Conservation (phyloP, 768 basidiomycete genomes). For the Punctularia strigosozonata region DNA sequence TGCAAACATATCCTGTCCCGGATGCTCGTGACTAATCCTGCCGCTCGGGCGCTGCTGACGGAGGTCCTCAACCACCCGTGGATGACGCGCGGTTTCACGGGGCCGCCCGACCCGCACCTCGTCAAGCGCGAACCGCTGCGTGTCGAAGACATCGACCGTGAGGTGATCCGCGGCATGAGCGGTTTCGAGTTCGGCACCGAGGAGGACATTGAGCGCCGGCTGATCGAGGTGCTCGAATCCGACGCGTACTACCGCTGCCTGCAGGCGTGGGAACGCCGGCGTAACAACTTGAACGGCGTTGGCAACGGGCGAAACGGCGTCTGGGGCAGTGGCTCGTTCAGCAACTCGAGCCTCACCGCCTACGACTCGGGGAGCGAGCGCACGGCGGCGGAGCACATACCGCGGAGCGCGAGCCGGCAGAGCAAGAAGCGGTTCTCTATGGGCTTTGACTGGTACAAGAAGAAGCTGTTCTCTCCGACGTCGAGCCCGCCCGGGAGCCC, state of each 20-base stretch:
- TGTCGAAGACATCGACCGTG: conserved; percentile 72
- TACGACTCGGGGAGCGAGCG: conserved; percentile 29
- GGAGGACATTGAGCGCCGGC: conserved; percentile 70
- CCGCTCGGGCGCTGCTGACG: conserved; percentile 63
- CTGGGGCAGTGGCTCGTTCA: conserved; percentile 49
- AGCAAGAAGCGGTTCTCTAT: conserved; percentile 82
- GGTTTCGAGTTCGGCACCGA: conserved; percentile 94
- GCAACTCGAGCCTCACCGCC: conserved; percentile 60
- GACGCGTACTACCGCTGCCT: conserved; percentile 69
- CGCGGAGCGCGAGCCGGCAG: conserved; percentile 36
- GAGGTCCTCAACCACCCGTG: conserved; percentile 87
- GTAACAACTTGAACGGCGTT: conserved; percentile 20
- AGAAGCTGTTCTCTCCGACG: conserved; percentile 65
- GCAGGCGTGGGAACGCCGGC: conserved; percentile 68
- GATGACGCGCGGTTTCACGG: conserved; percentile 83
- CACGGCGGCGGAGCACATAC: conserved; percentile 25
- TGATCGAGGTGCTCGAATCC: conserved; percentile 62
- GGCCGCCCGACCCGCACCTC: conserved; percentile 75
- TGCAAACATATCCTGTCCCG: conserved; percentile 89
- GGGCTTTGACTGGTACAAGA: conserved; percentile 90
- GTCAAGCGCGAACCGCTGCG: conserved; percentile 85
- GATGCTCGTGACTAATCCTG: conserved; percentile 95
- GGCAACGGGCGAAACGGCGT: conserved; percentile 25
- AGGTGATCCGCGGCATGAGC: conserved; percentile 83
- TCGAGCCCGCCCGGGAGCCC: conserved; percentile 41